Evolutionary conservation across 768 basidiomycete species (phyloP).

Genomic region (Infundibulicybe gibba): DNA sequence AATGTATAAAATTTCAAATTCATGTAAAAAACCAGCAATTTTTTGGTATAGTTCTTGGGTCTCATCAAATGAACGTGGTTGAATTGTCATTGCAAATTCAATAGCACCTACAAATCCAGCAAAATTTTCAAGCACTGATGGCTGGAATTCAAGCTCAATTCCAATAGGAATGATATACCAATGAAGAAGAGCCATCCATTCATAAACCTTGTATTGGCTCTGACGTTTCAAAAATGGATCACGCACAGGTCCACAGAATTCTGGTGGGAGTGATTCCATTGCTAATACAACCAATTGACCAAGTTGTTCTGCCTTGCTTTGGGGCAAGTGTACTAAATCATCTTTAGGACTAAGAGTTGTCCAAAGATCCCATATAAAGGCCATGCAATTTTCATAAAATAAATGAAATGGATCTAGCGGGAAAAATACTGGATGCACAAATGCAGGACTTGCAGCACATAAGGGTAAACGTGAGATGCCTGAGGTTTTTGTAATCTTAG

Average conservation of each 20-base stretch:
- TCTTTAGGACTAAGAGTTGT: background rate
- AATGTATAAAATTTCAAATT: constrained; percentile 13
- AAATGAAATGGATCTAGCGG: no score
- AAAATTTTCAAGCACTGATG: no score
- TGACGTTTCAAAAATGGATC: no score
- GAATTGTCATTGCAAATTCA: constrained; percentile 10
- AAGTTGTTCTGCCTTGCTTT: background rate
- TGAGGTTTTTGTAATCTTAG: background rate
- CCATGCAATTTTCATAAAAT: no score
- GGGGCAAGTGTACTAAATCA: background rate
- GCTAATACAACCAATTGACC: constrained; percentile 3
- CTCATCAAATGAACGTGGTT: constrained; percentile 3
- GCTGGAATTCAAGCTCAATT: constrained; percentile 8
- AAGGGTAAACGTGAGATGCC: constrained; percentile 1
- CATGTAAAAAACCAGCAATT: constrained; percentile 8
- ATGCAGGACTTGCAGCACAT: no score
- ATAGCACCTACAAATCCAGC: background rate
- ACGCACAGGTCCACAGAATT: constrained; percentile 13
- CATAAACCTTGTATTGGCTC: no score
- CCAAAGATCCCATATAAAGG: background rate
- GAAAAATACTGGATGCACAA: no score
- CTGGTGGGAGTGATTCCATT: constrained; percentile 9
- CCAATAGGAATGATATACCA: constrained; percentile 13
- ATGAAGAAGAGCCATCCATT: constrained; percentile 13
- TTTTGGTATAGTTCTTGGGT: constrained; percentile 5